Evolutionary conservation across 805 yeast species (phyloP).

Genomic region (Spathaspora boniae): DNA sequence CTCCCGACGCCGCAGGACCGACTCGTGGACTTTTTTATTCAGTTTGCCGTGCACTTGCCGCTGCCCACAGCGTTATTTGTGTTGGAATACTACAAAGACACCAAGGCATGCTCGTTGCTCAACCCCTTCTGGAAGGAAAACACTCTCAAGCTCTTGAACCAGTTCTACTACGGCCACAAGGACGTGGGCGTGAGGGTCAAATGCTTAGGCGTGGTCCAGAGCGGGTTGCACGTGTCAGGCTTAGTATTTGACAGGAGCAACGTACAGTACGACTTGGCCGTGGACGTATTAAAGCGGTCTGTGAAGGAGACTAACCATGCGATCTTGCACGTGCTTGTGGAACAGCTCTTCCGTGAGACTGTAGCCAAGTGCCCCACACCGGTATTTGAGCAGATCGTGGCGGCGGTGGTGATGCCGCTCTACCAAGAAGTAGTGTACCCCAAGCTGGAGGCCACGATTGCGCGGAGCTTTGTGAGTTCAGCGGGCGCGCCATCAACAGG

Average conservation of each 20-base stretch:
- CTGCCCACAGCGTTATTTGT: constrained; percentile 40
- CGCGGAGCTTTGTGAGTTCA: constrained; percentile 9
- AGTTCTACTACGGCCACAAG: constrained; percentile 32
- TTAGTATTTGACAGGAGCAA: constrained; percentile 25
- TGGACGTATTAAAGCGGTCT: constrained; percentile 28
- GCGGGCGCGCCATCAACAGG: no score
- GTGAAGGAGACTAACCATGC: constrained; percentile 26
- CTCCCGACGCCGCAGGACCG: constrained; percentile 42
- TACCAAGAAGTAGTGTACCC: constrained; percentile 2
- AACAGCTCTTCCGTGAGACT: constrained; percentile 25
- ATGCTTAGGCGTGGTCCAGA: constrained; percentile 31
- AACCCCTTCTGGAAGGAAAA: constrained; percentile 51
- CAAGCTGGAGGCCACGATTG: constrained; percentile 4
- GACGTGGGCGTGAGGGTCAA: constrained; percentile 23
- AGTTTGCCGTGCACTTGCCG: constrained; percentile 33
- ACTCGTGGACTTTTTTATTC: constrained; percentile 40
- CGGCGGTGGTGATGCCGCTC: constrained; percentile 7
- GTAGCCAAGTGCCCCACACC: constrained; percentile 13
- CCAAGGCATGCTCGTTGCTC: constrained; percentile 52
- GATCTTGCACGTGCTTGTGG: constrained; percentile 28
- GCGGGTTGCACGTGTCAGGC: constrained; percentile 33
- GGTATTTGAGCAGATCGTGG: constrained; percentile 15
- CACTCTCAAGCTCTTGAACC: constrained; percentile 40
- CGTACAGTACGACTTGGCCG: constrained; percentile 29
- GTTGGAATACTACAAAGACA: constrained; percentile 44